A percentile compares a stretch with the other conserved stretches of the same genome.
Evolutionary conservation across 371 early-diverging fungal species (phyloP).

Genomic region (Scutellospora calospora): DNA sequence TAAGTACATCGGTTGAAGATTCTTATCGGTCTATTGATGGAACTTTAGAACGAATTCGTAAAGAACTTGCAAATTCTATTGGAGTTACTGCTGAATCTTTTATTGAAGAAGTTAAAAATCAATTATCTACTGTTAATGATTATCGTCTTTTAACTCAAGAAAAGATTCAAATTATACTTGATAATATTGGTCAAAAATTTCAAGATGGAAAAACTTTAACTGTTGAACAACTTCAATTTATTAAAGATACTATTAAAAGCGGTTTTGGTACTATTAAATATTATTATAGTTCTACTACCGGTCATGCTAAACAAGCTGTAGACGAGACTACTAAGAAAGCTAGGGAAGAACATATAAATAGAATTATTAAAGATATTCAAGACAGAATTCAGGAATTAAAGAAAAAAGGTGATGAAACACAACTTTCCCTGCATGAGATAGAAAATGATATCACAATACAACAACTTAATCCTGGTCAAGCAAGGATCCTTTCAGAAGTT

Average conservation of each 20-base stretch:
- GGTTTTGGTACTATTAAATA: background rate
- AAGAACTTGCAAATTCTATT: background rate
- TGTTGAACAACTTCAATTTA: conserved; percentile 24
- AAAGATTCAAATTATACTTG: conserved; percentile 20
- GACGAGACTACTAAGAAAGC: background rate
- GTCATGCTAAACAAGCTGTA: background rate
- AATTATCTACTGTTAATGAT: conserved; percentile 19
- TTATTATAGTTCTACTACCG: background rate
- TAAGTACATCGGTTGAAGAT: background rate
- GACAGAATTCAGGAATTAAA: background rate
- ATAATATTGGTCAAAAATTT: conserved; percentile 28
- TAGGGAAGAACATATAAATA: conserved; percentile 30
- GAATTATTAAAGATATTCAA: background rate
- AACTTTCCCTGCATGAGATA: background rate
- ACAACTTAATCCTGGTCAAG: conserved; percentile 17
- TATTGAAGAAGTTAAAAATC: background rate
- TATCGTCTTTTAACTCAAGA: conserved; percentile 21
- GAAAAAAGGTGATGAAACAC: background rate
- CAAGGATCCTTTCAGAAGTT: conserved; percentile 18
- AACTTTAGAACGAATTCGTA: conserved; percentile 16
- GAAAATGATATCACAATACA: background rate
- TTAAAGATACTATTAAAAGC: background rate
- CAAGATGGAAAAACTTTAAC: conserved; percentile 21
- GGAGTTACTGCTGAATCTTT: background rate
- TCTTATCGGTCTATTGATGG: background rate